A percentile compares a stretch with the other conserved stretches of the same genome.
Evolutionary conservation across 352 stramenopile genomes (phyloP).

Genomic region (Pythium aristosporum): DNA sequence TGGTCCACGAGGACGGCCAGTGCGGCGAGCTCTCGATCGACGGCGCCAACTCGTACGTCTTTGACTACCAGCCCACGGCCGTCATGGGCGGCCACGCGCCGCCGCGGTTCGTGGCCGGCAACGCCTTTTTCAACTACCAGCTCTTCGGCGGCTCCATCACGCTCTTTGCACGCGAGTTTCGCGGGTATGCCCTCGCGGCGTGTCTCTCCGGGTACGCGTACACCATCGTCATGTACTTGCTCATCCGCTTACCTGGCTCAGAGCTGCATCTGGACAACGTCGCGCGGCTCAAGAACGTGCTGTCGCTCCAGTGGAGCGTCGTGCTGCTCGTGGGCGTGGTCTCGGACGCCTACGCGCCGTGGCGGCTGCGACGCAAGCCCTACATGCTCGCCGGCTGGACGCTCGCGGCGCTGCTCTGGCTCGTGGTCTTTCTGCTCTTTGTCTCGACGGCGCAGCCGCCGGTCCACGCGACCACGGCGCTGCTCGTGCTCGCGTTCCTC

Average conservation of each 20-base stretch:
- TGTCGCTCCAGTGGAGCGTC: constrained; percentile 35
- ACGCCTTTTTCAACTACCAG: constrained; percentile 37
- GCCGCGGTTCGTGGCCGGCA: constrained; percentile 28
- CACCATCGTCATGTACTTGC: constrained; percentile 25
- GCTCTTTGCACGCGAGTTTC: constrained; percentile 15
- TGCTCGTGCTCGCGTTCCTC: constrained; percentile 32
- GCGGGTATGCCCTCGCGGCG: constrained; percentile 30
- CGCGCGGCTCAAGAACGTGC: constrained; percentile 22
- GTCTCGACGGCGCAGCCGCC: constrained; percentile 22
- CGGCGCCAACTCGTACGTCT: constrained; percentile 6
- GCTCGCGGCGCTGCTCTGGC: constrained; percentile 26
- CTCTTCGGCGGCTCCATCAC: constrained; percentile 28
- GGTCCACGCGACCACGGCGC: constrained; percentile 5
- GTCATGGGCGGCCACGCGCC: constrained; percentile 11
- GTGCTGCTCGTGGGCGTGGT: constrained; percentile 33
- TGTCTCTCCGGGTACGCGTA: constrained; percentile 32
- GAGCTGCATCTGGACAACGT: constrained; percentile 19
- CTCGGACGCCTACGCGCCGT: constrained; percentile 34
- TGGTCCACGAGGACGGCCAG: constrained; percentile 25
- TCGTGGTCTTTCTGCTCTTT: constrained; percentile 31
- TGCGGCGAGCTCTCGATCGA: constrained; percentile 22
- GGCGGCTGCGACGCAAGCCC: constrained; percentile 47
- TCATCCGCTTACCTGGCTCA: constrained; percentile 15
- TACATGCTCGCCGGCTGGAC: constrained; percentile 70
- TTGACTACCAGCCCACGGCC: constrained; percentile 24